A percentile compares a stretch with the other conserved stretches of the same genome.
Conservation (phyloP, 106 monocot genomes). For the Ottelia alismoides region DNA sequence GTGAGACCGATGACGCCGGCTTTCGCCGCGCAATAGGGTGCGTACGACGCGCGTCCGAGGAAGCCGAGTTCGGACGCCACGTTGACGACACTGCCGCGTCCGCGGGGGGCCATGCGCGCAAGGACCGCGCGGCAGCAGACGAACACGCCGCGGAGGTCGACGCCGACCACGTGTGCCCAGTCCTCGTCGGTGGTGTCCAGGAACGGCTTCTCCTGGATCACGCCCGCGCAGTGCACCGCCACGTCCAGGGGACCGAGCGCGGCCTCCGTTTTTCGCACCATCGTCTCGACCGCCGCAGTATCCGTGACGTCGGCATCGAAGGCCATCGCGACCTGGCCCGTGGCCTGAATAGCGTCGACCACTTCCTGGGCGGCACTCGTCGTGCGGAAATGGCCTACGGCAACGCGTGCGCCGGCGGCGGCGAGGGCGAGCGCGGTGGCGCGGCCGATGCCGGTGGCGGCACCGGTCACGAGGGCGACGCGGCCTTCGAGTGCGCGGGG, state of each 20-base stretch:
- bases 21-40: background rate
- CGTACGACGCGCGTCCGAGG: background rate
- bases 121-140: background rate
- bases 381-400: background rate
- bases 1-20: background rate
- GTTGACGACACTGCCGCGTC: background rate
- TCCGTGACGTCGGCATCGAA: background rate
- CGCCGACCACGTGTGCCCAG: background rate
- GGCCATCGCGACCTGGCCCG: background rate
- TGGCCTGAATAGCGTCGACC: background rate
- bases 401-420: background rate
- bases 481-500: background rate
- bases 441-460: background rate
- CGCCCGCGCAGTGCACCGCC: background rate
- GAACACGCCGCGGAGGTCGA: background rate
- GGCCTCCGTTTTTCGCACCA: background rate
- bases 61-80: background rate
- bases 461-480: background rate
- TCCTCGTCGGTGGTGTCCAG: background rate
- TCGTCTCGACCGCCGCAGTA: background rate
- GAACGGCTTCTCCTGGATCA: background rate
- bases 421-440: background rate
- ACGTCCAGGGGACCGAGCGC: background rate
- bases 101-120: background rate
- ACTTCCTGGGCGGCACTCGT: background rate